These are phyloP conservation scores for Epithemia pelagica DNA, from an alignment of 108 stramenopile genomes.

Conservation along the genomic window DNA sequence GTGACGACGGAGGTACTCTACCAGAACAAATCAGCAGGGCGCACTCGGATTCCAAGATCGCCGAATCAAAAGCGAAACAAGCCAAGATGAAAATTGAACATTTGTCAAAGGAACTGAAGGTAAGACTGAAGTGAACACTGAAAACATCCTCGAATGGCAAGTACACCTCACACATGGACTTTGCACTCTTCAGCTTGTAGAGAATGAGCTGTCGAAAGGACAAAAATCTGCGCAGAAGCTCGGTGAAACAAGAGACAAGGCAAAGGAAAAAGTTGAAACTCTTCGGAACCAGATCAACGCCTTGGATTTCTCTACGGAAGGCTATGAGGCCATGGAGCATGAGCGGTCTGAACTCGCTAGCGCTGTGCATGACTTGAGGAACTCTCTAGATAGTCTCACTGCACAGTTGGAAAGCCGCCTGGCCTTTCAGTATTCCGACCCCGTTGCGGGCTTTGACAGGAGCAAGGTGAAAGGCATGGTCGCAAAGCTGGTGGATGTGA, in stretches of 20 bases:
- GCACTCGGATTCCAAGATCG: slow-evolving; percentile 80
- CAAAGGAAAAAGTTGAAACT: slow-evolving; percentile 39
- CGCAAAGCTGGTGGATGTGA: slow-evolving; percentile 83
- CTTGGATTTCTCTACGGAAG: slow-evolving; percentile 49
- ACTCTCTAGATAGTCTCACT: slow-evolving; percentile 66
- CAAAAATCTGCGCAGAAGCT: slow-evolving; percentile 62
- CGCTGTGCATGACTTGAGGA: slow-evolving; percentile 37
- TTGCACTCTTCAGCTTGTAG: slow-evolving; percentile 44
- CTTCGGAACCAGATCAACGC: slow-evolving; percentile 32
- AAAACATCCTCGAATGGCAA: too few species aligned
- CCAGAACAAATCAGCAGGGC: slow-evolving; percentile 85
- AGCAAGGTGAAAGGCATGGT: slow-evolving; percentile 92
- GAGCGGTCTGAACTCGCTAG: slow-evolving; percentile 62
- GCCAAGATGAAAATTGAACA: slow-evolving; percentile 88
- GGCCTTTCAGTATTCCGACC: slow-evolving; percentile 88
- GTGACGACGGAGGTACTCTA: slow-evolving; percentile 69
- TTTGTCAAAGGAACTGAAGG: slow-evolving; percentile 63
- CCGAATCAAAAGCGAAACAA: slow-evolving; percentile 85
- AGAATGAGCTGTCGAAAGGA: slow-evolving; percentile 81
- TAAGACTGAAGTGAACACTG: slow-evolving; percentile 30
- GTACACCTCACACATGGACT: too few species aligned
- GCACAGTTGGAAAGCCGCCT: slow-evolving; percentile 85
- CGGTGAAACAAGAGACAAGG: slow-evolving; percentile 43
- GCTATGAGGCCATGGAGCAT: slow-evolving; percentile 53
- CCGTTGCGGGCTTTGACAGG: slow-evolving; percentile 88